Evolutionary conservation across 352 stramenopile species (phyloP).

Genomic region (Phytophthora fragariaefolia): DNA sequence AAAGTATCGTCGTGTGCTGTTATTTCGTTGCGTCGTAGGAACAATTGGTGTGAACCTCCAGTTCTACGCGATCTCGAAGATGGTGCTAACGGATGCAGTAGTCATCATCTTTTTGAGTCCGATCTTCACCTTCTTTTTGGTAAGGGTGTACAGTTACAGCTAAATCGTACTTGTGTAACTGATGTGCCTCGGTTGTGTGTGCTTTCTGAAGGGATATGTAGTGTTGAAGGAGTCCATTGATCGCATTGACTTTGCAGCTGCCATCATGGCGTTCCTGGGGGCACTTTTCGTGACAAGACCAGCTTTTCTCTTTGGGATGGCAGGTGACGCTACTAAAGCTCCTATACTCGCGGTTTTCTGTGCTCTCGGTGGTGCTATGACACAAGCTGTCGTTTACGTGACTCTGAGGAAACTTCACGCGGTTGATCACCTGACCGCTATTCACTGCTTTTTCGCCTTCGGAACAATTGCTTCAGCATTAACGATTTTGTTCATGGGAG

Average conservation of each 20-base stretch:
- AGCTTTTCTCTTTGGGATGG: not conserved
- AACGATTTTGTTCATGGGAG: not conserved
- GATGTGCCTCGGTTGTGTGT: not conserved
- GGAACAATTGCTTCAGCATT: not conserved
- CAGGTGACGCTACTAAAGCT: not conserved
- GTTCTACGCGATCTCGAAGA: slow-evolving; percentile 5
- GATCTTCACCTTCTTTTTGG: slow-evolving; percentile 8
- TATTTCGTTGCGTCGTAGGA: slow-evolving; percentile 2
- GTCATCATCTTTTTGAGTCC: slow-evolving; percentile 9
- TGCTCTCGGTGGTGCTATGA: slow-evolving; percentile 2
- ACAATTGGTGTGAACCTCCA: slow-evolving; percentile 4
- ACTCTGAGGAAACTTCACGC: slow-evolving; percentile 1
- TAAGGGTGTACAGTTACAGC: not conserved
- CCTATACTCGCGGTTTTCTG: not conserved
- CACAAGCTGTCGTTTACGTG: slow-evolving; percentile 1
- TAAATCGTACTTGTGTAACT: not conserved
- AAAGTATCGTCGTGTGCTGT: slow-evolving; percentile 1
- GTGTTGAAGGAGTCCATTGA: slow-evolving; percentile 3
- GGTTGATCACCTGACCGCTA: not conserved
- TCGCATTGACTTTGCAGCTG: not conserved
- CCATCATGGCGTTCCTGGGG: not conserved
- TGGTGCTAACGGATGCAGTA: slow-evolving; percentile 1
- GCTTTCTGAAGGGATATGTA: not conserved
- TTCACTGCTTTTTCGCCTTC: slow-evolving; percentile 5
- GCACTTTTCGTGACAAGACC: slow-evolving; percentile 5